These are phyloP conservation scores for Salvia splendens DNA, from an alignment of 257 asterid genomes.

Conservation along the genomic window DNA sequence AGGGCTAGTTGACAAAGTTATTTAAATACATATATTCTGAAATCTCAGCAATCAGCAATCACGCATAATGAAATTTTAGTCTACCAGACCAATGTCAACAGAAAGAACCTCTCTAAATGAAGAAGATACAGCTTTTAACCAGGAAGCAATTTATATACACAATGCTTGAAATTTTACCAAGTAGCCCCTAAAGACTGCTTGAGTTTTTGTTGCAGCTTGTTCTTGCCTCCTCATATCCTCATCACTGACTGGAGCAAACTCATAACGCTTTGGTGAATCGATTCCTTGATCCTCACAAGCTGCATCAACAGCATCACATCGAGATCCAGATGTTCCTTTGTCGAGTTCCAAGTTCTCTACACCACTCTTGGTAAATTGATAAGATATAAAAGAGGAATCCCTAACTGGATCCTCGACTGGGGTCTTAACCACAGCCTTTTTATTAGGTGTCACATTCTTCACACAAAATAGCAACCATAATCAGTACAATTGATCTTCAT, in stretches of 20 bases:
- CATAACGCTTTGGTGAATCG: constrained; percentile 39
- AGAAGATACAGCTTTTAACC: constrained; percentile 9
- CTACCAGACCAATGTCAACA: no score
- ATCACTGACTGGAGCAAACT: constrained; percentile 38
- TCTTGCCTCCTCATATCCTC: constrained; percentile 53
- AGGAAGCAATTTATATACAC: constrained; percentile 20
- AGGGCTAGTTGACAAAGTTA: no score
- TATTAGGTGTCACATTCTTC: constrained; percentile 55
- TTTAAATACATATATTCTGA: no score
- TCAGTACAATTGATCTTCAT: constrained; percentile 27
- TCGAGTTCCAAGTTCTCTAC: constrained; percentile 47
- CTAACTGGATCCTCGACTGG: constrained; percentile 42
- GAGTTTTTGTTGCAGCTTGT: constrained; percentile 73
- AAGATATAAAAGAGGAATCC: constrained; percentile 49
- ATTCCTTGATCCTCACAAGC: constrained; percentile 43
- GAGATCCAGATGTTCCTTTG: constrained; percentile 43
- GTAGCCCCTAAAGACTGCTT: constrained; percentile 83
- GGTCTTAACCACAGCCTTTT: constrained; percentile 41
- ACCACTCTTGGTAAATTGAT: constrained; percentile 45
- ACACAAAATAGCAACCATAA: constrained; percentile 27
- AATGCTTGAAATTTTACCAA: constrained; percentile 52
- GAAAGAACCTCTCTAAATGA: background rate
- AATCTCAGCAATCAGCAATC: no score
- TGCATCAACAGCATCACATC: constrained; percentile 39
- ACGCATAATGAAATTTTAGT: no score